Evolutionary conservation across 495 filamentous ascomycete species (phyloP).

Genomic region (Hypomontagnella submonticulosa): DNA sequence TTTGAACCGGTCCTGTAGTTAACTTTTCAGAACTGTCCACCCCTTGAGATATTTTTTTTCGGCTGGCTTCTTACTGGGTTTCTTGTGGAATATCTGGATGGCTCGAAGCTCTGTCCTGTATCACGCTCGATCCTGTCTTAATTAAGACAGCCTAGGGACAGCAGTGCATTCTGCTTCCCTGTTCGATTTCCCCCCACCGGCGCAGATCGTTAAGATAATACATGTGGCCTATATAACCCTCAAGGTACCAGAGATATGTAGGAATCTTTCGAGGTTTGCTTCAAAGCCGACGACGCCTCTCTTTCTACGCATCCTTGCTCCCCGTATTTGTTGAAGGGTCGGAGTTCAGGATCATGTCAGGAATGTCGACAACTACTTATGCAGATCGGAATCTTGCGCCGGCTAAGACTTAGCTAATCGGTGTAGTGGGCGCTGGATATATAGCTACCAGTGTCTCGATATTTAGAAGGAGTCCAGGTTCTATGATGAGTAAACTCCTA

Average conservation of each 20-base stretch:
- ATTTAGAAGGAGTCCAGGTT: too few relatives aligned
- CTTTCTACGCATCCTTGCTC: background rate
- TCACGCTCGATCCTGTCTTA: too few relatives aligned
- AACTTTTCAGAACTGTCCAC: background rate
- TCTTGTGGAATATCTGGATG: background rate
- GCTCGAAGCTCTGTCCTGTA: background rate
- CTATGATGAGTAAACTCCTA: too few relatives aligned
- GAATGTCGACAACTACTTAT: too few relatives aligned
- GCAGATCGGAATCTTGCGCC: background rate
- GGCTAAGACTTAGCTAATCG: slow-evolving; percentile 1
- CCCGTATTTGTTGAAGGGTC: too few relatives aligned
- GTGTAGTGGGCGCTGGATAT: too few relatives aligned
- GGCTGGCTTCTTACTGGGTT: background rate
- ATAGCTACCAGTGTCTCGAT: too few relatives aligned
- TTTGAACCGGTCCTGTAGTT: slow-evolving; percentile 10
- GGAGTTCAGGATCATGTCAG: background rate
- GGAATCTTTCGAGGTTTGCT: slow-evolving; percentile 5
- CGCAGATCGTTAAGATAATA: too few relatives aligned
- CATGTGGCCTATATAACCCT: too few relatives aligned
- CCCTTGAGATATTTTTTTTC: slow-evolving; percentile 4
- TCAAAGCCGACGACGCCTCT: background rate
- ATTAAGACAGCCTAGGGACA: too few relatives aligned
- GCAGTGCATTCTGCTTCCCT: too few relatives aligned
- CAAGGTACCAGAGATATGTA: background rate
- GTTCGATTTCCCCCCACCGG: too few relatives aligned